These are phyloP conservation scores for Euphrasia confusa DNA, from an alignment of 257 asterid genomes.

Conservation along the genomic window DNA sequence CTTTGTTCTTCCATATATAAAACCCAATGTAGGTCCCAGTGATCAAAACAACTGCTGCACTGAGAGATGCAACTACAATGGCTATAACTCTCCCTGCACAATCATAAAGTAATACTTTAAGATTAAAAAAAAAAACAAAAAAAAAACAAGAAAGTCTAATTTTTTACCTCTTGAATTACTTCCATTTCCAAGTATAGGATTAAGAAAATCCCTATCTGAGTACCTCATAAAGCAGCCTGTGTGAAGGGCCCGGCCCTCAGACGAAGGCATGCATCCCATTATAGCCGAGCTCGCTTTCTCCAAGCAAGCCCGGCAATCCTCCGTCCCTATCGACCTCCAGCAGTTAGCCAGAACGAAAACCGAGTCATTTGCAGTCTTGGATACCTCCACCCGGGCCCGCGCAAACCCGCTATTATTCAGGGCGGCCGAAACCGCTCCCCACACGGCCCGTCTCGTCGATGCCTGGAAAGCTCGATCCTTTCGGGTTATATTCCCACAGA, in stretches of 20 bases:
- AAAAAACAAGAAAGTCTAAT: neutral
- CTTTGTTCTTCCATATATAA: constrained; percentile 50
- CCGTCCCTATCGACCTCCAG: constrained; percentile 48
- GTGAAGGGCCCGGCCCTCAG: constrained; percentile 59
- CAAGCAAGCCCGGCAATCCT: constrained; percentile 50
- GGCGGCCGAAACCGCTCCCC: constrained; percentile 40
- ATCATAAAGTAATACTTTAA: neutral
- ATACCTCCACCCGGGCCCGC: constrained; percentile 30
- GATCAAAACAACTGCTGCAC: constrained; percentile 47
- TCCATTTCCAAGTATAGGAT: constrained; percentile 40
- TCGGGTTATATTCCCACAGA: constrained; percentile 52
- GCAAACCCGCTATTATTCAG: constrained; percentile 42
- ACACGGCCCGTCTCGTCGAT: constrained; percentile 35
- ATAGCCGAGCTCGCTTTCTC: constrained; percentile 45
- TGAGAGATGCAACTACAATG: constrained; percentile 41
- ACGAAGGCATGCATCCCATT: constrained; percentile 51
- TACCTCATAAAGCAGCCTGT: constrained; percentile 71
- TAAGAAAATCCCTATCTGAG: constrained; percentile 57
- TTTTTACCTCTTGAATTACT: constrained; percentile 51
- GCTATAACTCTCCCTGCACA: constrained; percentile 48
- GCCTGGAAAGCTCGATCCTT: constrained; percentile 29
- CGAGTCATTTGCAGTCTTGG: constrained; percentile 27
- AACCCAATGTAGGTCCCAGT: constrained; percentile 46
- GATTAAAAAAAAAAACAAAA: neutral
- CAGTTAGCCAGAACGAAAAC: constrained; percentile 60